phyloP scores from a whole-genome alignment of 2,329 filamentous ascomycete species.

The Pseudogymnoascus sp. region DNA sequence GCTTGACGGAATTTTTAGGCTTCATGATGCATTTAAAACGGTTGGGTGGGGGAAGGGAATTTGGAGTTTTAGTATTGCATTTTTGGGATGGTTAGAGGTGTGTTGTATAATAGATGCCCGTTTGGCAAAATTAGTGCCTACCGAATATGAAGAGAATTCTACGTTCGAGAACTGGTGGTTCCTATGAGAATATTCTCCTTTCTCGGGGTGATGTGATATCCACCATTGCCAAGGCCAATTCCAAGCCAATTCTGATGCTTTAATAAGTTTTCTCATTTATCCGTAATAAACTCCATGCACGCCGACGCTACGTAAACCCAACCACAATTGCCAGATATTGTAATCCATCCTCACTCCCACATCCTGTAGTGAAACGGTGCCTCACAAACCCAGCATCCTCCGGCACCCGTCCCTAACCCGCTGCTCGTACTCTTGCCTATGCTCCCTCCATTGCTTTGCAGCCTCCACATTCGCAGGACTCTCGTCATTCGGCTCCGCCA shows the following conservation, averaged over 20 bases:
- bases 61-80: background rate
- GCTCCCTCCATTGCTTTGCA: slow-evolving; percentile 89
- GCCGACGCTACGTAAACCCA: slow-evolving; percentile 1
- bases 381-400: slow-evolving; percentile 65
- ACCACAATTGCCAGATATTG: background rate
- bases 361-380: too few species aligned
- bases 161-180: background rate
- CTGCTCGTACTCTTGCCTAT: slow-evolving; percentile 73
- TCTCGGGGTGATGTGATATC: background rate
- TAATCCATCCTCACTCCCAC: background rate
- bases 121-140: background rate
- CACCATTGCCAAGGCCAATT: background rate
- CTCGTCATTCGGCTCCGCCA: slow-evolving; percentile 95
- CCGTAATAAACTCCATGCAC: background rate
- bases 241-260: background rate
- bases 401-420: slow-evolving; percentile 77
- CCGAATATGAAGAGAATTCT: background rate
- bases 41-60: background rate
- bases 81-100: background rate
- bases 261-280: background rate
- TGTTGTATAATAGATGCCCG: slow-evolving; percentile 1
- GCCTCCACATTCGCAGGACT: slow-evolving; percentile 94
- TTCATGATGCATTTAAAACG: background rate
- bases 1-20: slow-evolving; percentile 18
- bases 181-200: background rate